These are phyloP conservation scores for Akebia trifoliata DNA, from an alignment of 164 flowering plant genomes.

Conservation along the genomic window DNA sequence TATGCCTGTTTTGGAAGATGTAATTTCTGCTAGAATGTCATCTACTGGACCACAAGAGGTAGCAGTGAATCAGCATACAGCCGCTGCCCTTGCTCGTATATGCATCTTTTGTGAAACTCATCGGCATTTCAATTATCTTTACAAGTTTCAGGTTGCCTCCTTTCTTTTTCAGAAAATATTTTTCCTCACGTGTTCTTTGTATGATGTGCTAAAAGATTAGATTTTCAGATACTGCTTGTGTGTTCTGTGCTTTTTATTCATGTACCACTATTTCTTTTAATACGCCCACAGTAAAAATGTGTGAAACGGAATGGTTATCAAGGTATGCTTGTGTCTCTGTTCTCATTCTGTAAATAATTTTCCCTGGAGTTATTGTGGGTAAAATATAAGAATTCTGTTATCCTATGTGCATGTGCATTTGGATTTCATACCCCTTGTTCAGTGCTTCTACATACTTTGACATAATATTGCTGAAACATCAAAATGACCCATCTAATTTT, in stretches of 20 bases:
- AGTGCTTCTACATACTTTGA: too few relatives aligned
- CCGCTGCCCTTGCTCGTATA: slow-evolving; percentile 73
- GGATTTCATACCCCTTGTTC: too few relatives aligned
- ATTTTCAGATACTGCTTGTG: background rate
- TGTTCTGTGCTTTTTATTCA: background rate
- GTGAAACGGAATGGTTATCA: background rate
- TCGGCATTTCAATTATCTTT: slow-evolving; percentile 85
- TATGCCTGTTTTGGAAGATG: slow-evolving; percentile 75
- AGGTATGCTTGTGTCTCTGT: background rate
- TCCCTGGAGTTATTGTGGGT: too few relatives aligned
- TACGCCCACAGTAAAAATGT: background rate
- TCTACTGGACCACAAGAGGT: slow-evolving; percentile 45
- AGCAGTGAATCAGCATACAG: slow-evolving; percentile 56
- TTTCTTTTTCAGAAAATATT: background rate
- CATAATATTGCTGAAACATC: too few relatives aligned
- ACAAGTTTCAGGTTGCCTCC: slow-evolving; percentile 74
- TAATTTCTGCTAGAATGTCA: slow-evolving; percentile 64
- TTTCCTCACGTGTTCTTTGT: background rate
- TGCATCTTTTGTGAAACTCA: slow-evolving; percentile 92
- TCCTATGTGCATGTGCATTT: background rate
- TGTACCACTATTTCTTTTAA: background rate
- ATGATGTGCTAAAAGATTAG: background rate
- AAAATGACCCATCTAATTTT: too few relatives aligned
- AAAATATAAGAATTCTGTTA: background rate
- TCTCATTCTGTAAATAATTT: too few relatives aligned